A percentile compares a stretch with the other conserved stretches of the same genome.
Conservation (phyloP, 31 red algal species). For the Endocladia muricata region DNA sequence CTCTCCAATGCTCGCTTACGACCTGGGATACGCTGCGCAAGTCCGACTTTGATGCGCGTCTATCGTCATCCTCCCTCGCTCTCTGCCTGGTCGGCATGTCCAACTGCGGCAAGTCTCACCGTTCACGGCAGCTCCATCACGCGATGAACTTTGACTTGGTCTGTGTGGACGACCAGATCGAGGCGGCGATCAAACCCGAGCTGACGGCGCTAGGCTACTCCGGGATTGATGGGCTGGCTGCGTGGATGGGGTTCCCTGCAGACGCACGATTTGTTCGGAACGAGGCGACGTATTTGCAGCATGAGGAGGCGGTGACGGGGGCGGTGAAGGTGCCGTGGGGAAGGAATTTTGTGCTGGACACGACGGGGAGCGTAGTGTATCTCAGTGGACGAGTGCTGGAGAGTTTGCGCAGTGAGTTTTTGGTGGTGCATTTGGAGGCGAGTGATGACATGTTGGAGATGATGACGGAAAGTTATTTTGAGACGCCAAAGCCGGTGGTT, state of each 20-base stretch:
- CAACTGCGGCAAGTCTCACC: constrained; percentile 94
- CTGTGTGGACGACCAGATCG: constrained; percentile 89
- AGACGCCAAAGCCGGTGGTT: constrained; percentile 92
- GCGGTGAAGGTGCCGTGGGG: constrained; percentile 5
- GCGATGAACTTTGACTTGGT: constrained; percentile 36
- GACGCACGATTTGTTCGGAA: constrained; percentile 72
- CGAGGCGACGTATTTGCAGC: constrained; percentile 58
- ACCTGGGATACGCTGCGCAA: no score
- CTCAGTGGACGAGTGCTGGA: constrained; percentile 27
- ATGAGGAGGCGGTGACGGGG: constrained; percentile 79
- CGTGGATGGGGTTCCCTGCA: constrained; percentile 96
- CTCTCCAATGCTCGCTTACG: no score
- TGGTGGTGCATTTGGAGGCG: constrained; percentile 91
- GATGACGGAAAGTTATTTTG: constrained; percentile 91
- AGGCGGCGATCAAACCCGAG: constrained; percentile 46
- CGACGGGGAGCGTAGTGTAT: constrained; percentile 95
- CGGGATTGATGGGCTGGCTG: constrained; percentile 90
- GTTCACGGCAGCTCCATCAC: constrained; percentile 55
- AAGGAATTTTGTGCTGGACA: constrained; percentile 77
- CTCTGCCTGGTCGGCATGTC: constrained; percentile 95
- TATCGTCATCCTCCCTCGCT: constrained; percentile 23
- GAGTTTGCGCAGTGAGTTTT: constrained; percentile 36
- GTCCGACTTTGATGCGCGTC: constrained; percentile 35
- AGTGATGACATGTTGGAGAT: constrained; percentile 83
- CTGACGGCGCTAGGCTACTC: constrained; percentile 45